Evolutionary conservation across 192 early-diverging fungal genomes (phyloP).

Genomic region (Geosiphon pyriformis): DNA sequence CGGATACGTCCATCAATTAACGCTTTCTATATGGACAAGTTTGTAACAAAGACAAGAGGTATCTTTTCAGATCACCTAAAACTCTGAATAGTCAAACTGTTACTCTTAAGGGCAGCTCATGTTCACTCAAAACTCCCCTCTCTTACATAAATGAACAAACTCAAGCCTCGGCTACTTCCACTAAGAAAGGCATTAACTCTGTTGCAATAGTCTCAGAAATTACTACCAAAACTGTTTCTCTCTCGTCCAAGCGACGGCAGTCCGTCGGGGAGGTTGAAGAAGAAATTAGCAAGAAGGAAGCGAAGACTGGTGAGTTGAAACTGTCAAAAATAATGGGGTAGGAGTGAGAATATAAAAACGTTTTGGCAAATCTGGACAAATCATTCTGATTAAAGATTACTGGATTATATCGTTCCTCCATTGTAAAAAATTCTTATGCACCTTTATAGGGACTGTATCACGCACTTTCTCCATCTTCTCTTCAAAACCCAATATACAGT

Average conservation of each 20-base stretch:
- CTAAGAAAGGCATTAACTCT: no score
- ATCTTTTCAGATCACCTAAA: no score
- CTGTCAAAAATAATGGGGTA: background rate
- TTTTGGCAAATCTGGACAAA: background rate
- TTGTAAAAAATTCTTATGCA: background rate
- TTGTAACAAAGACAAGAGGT: no score
- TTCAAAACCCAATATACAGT: background rate
- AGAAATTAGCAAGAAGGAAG: background rate
- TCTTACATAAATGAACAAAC: no score
- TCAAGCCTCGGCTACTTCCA: no score
- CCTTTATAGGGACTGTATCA: background rate
- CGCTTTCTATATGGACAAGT: no score
- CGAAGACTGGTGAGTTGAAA: background rate
- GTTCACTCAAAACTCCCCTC: no score
- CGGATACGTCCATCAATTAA: no score
- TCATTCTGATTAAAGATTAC: background rate
- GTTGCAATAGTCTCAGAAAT: no score
- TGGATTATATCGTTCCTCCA: background rate
- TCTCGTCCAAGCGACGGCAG: background rate
- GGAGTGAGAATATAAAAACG: background rate
- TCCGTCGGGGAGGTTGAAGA: background rate
- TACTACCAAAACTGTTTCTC: no score
- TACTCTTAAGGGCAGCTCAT: no score
- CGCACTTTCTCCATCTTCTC: slow-evolving; percentile 5
- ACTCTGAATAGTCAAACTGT: no score